These are phyloP conservation scores for Turnera subulata DNA, from an alignment of 345 rosid genomes.

Conservation along the genomic window DNA sequence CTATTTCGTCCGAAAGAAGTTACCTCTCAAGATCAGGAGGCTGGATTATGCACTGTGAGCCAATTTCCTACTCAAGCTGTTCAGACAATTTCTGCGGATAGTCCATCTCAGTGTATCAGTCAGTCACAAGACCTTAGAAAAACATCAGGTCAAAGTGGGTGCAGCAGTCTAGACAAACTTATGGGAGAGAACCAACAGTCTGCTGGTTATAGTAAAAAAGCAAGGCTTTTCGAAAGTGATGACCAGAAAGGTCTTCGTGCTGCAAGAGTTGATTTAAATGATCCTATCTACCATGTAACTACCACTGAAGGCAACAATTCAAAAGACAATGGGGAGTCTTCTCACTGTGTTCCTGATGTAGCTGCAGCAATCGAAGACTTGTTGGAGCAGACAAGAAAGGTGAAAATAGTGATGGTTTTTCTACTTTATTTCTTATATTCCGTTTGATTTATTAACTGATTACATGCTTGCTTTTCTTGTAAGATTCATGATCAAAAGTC, in stretches of 20 bases:
- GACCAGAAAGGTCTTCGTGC: slow-evolving; percentile 26
- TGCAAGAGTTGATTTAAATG: slow-evolving; percentile 34
- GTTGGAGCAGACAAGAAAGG: slow-evolving; percentile 87
- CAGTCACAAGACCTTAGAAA: slow-evolving; percentile 41
- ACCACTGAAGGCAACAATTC: slow-evolving; percentile 27
- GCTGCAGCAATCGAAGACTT: slow-evolving; percentile 92
- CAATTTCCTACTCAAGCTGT: slow-evolving; percentile 64
- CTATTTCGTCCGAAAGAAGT: slow-evolving; percentile 67
- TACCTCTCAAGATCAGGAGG: slow-evolving; percentile 61
- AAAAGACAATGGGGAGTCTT: slow-evolving; percentile 38
- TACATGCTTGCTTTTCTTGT: slow-evolving; percentile 20
- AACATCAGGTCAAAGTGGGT: slow-evolving; percentile 18
- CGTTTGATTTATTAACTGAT: slow-evolving; percentile 19
- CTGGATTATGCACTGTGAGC: slow-evolving; percentile 58
- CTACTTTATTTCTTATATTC: slow-evolving; percentile 1
- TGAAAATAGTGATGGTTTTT: slow-evolving; percentile 22
- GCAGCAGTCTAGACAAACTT: slow-evolving; percentile 24
- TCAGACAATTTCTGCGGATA: slow-evolving; percentile 42
- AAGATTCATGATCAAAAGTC: slow-evolving; percentile 76
- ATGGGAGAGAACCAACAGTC: slow-evolving; percentile 36
- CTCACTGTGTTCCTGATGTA: slow-evolving; percentile 70
- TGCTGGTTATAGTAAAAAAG: slow-evolving; percentile 41
- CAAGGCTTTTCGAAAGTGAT: slow-evolving; percentile 43
- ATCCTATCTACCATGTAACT: slow-evolving; percentile 25
- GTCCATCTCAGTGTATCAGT: slow-evolving; percentile 44